Conservation (phyloP, 179 eudicot genomes). For the Spergularia azorica region DNA sequence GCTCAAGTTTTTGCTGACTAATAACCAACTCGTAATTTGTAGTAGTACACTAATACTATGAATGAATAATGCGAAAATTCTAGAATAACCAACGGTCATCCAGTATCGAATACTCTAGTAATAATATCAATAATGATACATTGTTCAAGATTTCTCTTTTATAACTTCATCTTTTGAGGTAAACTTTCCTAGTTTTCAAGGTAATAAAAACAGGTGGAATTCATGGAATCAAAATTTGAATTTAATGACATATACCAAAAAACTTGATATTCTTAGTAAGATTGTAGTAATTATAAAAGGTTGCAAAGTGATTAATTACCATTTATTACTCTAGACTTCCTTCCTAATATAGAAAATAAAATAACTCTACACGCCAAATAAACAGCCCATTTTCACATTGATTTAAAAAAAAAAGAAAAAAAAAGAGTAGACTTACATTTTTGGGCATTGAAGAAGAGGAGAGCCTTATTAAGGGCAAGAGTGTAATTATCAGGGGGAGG, state of each 20-base stretch:
- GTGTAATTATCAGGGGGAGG: slow-evolving; percentile 45
- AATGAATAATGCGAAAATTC: no score
- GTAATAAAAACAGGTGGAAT: neutral
- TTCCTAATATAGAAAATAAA: neutral
- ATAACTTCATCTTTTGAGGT: no score
- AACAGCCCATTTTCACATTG: neutral
- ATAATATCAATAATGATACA: no score
- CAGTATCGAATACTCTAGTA: no score
- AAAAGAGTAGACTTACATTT: slow-evolving; percentile 39
- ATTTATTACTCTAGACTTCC: neutral
- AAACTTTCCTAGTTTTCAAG: neutral
- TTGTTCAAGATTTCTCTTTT: no score
- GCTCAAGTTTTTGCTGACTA: no score
- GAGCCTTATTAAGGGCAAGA: slow-evolving; percentile 46
- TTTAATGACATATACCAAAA: neutral
- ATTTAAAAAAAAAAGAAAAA: neutral
- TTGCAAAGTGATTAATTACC: neutral
- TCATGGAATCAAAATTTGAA: slow-evolving; percentile 14
- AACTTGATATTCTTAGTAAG: neutral
- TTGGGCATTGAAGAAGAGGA: slow-evolving; percentile 49
- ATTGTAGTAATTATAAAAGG: neutral
- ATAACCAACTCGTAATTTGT: no score
- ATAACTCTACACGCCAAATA: neutral
- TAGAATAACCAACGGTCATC: no score
- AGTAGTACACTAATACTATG: no score